These are phyloP conservation scores for Ambrosia artemisiifolia DNA, from an alignment of 129 eudicot genomes.

Conservation along the genomic window DNA sequence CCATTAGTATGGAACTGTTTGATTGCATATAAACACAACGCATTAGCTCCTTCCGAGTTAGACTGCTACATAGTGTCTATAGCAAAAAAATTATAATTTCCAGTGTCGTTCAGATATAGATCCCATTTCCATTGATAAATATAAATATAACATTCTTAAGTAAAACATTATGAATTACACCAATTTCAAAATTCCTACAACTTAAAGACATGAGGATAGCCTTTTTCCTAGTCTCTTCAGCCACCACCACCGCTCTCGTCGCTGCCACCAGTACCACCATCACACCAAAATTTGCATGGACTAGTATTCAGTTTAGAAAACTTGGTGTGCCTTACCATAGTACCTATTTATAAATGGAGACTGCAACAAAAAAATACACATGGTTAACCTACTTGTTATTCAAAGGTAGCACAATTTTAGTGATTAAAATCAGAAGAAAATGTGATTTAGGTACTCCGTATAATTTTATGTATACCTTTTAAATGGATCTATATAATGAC, in stretches of 20 bases:
- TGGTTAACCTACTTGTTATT: conserved; percentile 2
- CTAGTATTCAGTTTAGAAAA: conserved; percentile 35
- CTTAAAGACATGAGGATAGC: conserved; percentile 11
- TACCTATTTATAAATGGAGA: conserved; percentile 77
- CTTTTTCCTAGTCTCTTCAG: conserved; percentile 15
- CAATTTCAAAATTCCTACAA: conserved; percentile 19
- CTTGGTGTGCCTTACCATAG: conserved; percentile 78
- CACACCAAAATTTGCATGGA: background rate
- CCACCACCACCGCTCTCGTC: background rate
- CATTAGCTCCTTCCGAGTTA: too few relatives aligned
- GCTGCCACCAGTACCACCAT: background rate
- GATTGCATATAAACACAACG: too few relatives aligned
- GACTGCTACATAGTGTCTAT: too few relatives aligned
- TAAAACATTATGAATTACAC: background rate
- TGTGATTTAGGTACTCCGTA: background rate
- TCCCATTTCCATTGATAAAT: background rate
- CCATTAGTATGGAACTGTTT: too few relatives aligned
- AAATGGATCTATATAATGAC: background rate
- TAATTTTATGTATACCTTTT: background rate
- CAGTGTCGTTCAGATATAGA: background rate
- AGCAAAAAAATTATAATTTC: background rate
- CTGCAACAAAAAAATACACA: conserved; percentile 23
- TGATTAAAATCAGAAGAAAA: background rate
- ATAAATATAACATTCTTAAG: background rate
- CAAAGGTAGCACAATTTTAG: background rate